Evolutionary conservation across 73 alveolate genomes (phyloP).

Genomic region (Tetrahymena malaccensis): DNA sequence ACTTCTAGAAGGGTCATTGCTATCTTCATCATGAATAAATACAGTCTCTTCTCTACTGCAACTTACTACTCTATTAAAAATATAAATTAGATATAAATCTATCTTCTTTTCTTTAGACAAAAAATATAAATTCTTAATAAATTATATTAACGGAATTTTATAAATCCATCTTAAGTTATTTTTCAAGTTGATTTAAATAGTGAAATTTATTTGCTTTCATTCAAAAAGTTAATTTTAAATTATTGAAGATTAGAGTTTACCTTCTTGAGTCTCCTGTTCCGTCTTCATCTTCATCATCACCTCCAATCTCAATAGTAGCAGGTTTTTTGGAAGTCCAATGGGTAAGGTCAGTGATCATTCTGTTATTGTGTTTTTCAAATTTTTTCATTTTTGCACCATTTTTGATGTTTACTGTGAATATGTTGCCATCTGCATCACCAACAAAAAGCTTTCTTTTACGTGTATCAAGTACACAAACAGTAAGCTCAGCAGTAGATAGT

Average conservation of each 20-base stretch:
- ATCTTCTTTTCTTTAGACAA: too few species aligned
- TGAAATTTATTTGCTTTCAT: background rate
- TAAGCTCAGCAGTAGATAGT: conserved; percentile 83
- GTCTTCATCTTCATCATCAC: conserved; percentile 37
- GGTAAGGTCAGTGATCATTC: conserved; percentile 64
- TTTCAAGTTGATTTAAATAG: background rate
- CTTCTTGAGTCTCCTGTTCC: conserved; percentile 64
- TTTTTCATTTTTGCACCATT: conserved; percentile 97
- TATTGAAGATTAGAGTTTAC: conserved; percentile 20
- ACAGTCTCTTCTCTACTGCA: conserved; percentile 83
- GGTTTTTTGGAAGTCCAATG: conserved; percentile 53
- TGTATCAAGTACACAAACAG: conserved; percentile 86
- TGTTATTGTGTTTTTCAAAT: conserved; percentile 74
- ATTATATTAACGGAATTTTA: too few species aligned
- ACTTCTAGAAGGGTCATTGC: conserved; percentile 80
- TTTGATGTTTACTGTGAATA: conserved; percentile 87
- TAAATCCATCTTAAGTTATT: too few species aligned
- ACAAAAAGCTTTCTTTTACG: conserved; percentile 90
- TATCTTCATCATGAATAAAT: conserved; percentile 90
- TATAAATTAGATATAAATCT: too few species aligned
- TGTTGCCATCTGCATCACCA: conserved; percentile 93
- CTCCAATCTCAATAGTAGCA: conserved; percentile 14
- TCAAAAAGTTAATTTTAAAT: too few species aligned
- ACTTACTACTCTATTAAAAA: conserved; percentile 17
- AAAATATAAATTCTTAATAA: too few species aligned